Base-by-base conservation (phyloP, 805 yeast species). In the Metschnikowia lochheadii region DNA sequence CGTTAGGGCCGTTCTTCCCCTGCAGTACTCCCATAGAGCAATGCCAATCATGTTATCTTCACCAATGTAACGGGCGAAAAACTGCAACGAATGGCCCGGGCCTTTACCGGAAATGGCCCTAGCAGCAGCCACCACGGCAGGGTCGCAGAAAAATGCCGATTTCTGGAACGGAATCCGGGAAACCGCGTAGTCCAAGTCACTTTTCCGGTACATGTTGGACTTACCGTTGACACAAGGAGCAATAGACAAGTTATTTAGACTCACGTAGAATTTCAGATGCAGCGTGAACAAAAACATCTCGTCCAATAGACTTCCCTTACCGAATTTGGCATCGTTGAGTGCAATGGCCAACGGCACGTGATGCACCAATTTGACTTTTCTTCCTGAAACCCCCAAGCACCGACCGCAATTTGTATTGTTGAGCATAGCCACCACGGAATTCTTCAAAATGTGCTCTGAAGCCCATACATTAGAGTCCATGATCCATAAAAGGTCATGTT, bases 181-280 rank as follows among this genome's bases (percentile, higher is more conserved):
- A 18, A 84, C 88, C 0, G 88, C 80, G 13, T 49, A 50, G 63
- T 85, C 89, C 23, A 89, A 67, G 48, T 80, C 86, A 0, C 87
- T 80, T 41, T 81, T 73, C 18, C 91, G 73, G 65, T 87, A 90
- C 46, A 89, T 57, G 61, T 89, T 89, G 7, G 94, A 86, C 63
- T 90, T 89, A 8, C 97, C 97, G 73, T 87, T 89, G 40, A 89
- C 94, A 67, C 97, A 89, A 0, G 96, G 95, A 0, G 96, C 96
- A 33, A 87, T 67, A 5, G 84, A 79, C 8, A 85, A 69, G 52
- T 82, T 81, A 63, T 89, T 89, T 61, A 89, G 81, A 32, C 89
- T 83, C 5, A 84, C 82, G 64, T 89, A 89, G 64, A 90, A 89
- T 67, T 88, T 88, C 47, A 91, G 82, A 68, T 89, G 97, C 1